Base-by-base conservation (phyloP, 306 rosid species). In the Argentina anserina region DNA sequence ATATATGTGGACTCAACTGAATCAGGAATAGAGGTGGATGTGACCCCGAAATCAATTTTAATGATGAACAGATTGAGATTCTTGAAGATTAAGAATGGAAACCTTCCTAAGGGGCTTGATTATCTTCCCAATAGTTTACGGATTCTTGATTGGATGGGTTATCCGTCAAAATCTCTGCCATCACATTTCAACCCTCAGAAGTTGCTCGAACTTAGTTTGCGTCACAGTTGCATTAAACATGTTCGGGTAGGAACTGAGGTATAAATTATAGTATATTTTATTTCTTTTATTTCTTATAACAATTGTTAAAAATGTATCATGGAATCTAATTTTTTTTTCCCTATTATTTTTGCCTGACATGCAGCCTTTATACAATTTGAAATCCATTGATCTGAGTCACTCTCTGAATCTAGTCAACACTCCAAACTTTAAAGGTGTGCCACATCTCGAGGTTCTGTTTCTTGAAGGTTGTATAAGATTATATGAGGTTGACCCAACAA, bases 101-200 rank as follows among this genome's bases (percentile, higher is more conserved):
- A 34, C 17, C 18, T 63, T 11, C n/a, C 46, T 0, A 63, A 63
- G n/a, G 67, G 67, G 45, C 17, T 62, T 9, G 45, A 34, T 15
- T 26, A 25, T 25, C 71, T 43, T 43, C 71, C 71, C 53, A 67
- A 67, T 15, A 66, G 71, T 66, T 26, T 66, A 23, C 55, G 23
- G 40, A 26, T 67, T 3, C 26, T 67, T 43, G 25, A 42, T 7
- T 67, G 55, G 56, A 20, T 3, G 3, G 1, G 31, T 0, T 67
- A 42, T 67, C 55, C 53, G 1, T 46, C 9, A 67, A 67, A 67
- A 8, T 26, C 26, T 15, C 17, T 67, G 3, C 39, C 71, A 43
- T 17, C 37, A 67, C 18, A 47, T 43, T 67, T 67, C 55, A 21
- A 45, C 47, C 56, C 39, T 3, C 37, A 42, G 39, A 9, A 66